Conservation (phyloP, 106 monocot genomes). For the Dioscorea alata region DNA sequence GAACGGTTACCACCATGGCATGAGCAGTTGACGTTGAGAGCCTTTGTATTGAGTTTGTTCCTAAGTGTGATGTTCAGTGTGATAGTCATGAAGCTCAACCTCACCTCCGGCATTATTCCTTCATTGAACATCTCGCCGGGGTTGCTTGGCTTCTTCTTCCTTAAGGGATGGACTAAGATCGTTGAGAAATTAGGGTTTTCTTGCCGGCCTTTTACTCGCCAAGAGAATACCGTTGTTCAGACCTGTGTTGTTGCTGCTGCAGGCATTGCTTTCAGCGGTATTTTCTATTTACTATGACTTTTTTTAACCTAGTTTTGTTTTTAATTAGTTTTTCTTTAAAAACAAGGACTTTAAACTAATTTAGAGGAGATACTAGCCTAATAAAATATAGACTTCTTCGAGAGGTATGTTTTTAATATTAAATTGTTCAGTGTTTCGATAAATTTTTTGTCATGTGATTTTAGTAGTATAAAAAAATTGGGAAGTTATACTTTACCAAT, state of each 20-base stretch:
- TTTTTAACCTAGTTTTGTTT: no score
- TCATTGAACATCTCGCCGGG: conserved; percentile 1
- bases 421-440: no score
- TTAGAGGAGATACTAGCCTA: no score
- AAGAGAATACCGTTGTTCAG: conserved; percentile 5
- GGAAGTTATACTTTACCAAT: no score
- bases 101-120: conserved; percentile 1
- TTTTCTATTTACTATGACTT: neutral
- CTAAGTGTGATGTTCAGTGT: neutral
- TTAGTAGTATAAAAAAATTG: no score
- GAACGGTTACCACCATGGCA: neutral
- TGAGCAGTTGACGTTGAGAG: conserved; percentile 2
- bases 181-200: neutral
- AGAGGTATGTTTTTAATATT: no score
- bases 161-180: neutral
- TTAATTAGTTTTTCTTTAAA: no score
- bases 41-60: neutral
- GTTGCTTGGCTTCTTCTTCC: neutral
- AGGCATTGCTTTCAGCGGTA: neutral
- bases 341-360: no score
- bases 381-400: no score
- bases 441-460: no score
- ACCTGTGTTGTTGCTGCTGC: conserved; percentile 2
- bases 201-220: neutral
- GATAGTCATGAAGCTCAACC: conserved; percentile 2